These are phyloP conservation scores for Tillandsia leiboldiana DNA, from an alignment of 176 grass and related monocot genomes.

Conservation along the genomic window DNA sequence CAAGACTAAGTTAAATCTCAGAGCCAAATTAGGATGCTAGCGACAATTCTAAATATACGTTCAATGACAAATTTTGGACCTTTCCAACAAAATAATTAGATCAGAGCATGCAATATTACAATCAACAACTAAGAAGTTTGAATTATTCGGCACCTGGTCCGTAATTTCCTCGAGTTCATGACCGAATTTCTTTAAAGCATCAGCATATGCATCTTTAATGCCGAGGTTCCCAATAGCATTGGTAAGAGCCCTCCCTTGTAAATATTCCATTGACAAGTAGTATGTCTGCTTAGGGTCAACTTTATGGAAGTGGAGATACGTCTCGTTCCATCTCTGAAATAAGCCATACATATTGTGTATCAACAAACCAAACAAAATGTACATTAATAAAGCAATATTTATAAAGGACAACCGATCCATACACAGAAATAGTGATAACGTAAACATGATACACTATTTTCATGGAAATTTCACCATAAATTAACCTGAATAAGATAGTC, in stretches of 20 bases:
- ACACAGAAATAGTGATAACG: background rate
- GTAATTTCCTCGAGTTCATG: slow-evolving; percentile 77
- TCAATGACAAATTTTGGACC: background rate
- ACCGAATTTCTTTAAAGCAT: slow-evolving; percentile 87
- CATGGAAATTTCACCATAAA: background rate
- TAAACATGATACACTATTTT: background rate
- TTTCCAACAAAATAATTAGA: slow-evolving; percentile 6
- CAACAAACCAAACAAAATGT: slow-evolving; percentile 5
- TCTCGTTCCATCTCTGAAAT: slow-evolving; percentile 86
- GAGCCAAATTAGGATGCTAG: background rate
- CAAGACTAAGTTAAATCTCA: slow-evolving; percentile 8
- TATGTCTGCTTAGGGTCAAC: slow-evolving; percentile 97
- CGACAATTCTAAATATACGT: too few relatives aligned
- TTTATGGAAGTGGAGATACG: slow-evolving; percentile 90
- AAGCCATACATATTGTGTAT: background rate
- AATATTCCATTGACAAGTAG: slow-evolving; percentile 99
- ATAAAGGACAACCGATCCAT: background rate
- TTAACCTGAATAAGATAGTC: slow-evolving; percentile 78
- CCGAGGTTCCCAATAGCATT: slow-evolving; percentile 92
- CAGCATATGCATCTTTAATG: slow-evolving; percentile 73
- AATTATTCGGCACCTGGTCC: slow-evolving; percentile 38
- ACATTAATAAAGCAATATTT: background rate
- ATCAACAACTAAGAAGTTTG: background rate
- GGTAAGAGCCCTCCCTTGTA: slow-evolving; percentile 89
- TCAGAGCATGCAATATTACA: background rate